Conservation (phyloP, 2,329 filamentous ascomycete species). For the Aspergillus melleus region DNA sequence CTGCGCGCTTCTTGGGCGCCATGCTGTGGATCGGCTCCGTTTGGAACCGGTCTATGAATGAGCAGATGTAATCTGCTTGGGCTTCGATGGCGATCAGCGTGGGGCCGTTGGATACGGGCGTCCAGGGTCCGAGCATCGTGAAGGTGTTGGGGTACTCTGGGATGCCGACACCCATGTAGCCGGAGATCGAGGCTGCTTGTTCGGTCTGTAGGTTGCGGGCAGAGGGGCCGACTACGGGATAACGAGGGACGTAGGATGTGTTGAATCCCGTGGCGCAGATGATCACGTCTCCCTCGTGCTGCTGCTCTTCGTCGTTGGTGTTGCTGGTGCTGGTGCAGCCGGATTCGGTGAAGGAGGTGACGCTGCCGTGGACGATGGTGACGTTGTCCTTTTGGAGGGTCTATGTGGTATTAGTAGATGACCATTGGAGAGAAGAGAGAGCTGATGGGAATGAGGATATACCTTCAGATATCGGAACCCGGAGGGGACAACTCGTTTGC, state of each 20-base stretch:
- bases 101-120: conserved; percentile 44
- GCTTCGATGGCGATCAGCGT: conserved; percentile 40
- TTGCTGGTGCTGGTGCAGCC: conserved; percentile 30
- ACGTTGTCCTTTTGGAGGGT: conserved; percentile 48
- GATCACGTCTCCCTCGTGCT: conserved; percentile 14
- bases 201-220: conserved; percentile 46
- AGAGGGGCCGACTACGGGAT: conserved; percentile 41
- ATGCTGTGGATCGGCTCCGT: conserved; percentile 33
- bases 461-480: conserved; percentile 42
- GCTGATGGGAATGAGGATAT: no score
- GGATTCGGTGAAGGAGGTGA: conserved; percentile 36
- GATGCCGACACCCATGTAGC: conserved; percentile 49
- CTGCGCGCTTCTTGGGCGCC: conserved; percentile 36
- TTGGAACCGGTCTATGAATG: conserved; percentile 37
- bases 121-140: conserved; percentile 33
- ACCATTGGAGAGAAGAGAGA: no score
- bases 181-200: conserved; percentile 43
- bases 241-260: conserved; percentile 42
- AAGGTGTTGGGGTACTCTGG: conserved; percentile 51
- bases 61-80: conserved; percentile 45
- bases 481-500: conserved; percentile 40
- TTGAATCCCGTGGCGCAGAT: conserved; percentile 25
- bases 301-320: conserved; percentile 1
- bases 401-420: conserved; percentile 14
- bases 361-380: conserved; percentile 40